phyloP scores from a whole-genome alignment of 169 alveolate species.

The Cryptosporidium ryanae region DNA sequence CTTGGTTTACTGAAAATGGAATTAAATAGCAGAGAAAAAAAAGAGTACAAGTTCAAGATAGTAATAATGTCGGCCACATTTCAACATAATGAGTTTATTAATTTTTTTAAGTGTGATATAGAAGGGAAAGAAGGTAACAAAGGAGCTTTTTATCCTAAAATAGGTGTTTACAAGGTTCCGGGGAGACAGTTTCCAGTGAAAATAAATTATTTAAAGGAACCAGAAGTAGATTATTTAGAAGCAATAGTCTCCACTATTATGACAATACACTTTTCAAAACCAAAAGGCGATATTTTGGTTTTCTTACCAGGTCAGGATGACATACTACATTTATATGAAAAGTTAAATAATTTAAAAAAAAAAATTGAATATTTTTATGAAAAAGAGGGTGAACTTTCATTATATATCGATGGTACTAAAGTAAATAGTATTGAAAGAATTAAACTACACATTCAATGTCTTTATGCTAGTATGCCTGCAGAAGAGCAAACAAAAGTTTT shows the following conservation, averaged over 20 bases:
- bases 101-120: conserved; percentile 80
- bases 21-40: conserved; percentile 76
- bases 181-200: conserved; percentile 89
- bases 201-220: conserved; percentile 82
- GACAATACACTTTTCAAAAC: conserved; percentile 82
- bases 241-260: conserved; percentile 80
- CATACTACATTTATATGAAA: conserved; percentile 11
- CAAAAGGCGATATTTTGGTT: conserved; percentile 89
- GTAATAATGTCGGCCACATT: conserved; percentile 95
- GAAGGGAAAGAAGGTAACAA: not conserved
- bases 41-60: conserved; percentile 84
- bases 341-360: not conserved
- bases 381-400: conserved; percentile 53
- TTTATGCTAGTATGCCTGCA: conserved; percentile 86
- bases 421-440: conserved; percentile 74
- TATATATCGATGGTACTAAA: conserved; percentile 75
- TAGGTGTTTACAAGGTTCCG: conserved; percentile 80
- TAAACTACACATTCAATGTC: conserved; percentile 73
- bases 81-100: conserved; percentile 84
- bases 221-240: conserved; percentile 87
- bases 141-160: not conserved
- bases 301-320: conserved; percentile 97
- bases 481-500: conserved; percentile 86
- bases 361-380: conserved; percentile 37
- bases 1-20: conserved; percentile 88